Evolutionary conservation across 352 stramenopile species (phyloP).

Genomic region (Globisporangium lucens): DNA sequence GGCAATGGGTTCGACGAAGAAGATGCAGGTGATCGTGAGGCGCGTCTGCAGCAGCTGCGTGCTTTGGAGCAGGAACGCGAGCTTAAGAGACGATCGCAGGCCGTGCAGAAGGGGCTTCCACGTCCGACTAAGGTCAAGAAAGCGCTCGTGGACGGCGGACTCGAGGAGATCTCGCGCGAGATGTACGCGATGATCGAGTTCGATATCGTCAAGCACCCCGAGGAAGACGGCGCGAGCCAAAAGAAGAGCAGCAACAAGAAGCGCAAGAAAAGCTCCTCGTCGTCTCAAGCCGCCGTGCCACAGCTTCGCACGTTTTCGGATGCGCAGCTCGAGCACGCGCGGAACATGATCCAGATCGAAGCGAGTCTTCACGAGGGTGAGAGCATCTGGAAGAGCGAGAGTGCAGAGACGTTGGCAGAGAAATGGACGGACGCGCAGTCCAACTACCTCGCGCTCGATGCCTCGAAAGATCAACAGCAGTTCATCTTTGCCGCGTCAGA

Average conservation of each 20-base stretch:
- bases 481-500: conserved; percentile 43
- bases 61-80: conserved; percentile 54
- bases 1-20: conserved; percentile 25
- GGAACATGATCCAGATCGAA: conserved; percentile 81
- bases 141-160: conserved; percentile 39
- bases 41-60: conserved; percentile 43
- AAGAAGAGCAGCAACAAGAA: conserved; percentile 62
- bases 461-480: conserved; percentile 20
- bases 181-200: conserved; percentile 66
- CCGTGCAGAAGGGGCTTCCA: conserved; percentile 68
- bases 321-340: conserved; percentile 54
- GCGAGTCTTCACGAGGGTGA: conserved; percentile 39
- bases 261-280: conserved; percentile 40
- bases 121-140: conserved; percentile 62
- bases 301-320: conserved; percentile 51
- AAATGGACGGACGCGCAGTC: conserved; percentile 44
- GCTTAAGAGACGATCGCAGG: conserved; percentile 55
- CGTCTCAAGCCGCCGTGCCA: conserved; percentile 20
- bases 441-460: conserved; percentile 32
- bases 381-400: conserved; percentile 39
- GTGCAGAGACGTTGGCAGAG: conserved; percentile 16
- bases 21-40: conserved; percentile 84
- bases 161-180: conserved; percentile 47
- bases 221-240: conserved; percentile 28
- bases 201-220: conserved; percentile 53